Conservation (phyloP, 73 alveolate species). For the Paramecium pentaurelia region DNA sequence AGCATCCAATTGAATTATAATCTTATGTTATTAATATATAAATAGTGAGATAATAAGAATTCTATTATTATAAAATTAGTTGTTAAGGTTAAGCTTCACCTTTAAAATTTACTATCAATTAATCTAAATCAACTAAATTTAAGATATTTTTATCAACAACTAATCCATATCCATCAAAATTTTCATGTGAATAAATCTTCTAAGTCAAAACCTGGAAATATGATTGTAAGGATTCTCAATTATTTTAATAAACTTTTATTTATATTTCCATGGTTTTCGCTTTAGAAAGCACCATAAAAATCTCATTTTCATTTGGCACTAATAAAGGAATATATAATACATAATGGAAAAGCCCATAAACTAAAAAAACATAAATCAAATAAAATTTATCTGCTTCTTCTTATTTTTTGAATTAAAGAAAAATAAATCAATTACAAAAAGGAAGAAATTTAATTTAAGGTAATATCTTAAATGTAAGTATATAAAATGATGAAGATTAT, state of each 20-base stretch:
- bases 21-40: background rate
- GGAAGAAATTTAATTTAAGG: background rate
- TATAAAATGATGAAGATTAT: background rate
- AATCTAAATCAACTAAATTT: background rate
- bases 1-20: background rate
- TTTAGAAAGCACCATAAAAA: background rate
- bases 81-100: background rate
- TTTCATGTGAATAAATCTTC: background rate
- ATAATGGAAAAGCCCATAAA: background rate
- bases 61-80: constrained; percentile 15
- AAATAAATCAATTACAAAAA: background rate
- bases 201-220: constrained; percentile 15
- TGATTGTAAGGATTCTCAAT: background rate
- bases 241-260: background rate
- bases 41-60: background rate
- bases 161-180: constrained; percentile 30
- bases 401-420: background rate
- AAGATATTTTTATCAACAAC: background rate
- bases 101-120: background rate
- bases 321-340: background rate
- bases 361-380: background rate
- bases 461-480: background rate
- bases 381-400: background rate
- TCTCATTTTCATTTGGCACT: background rate
- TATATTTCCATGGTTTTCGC: background rate